phyloP scores from a whole-genome alignment of 495 filamentous ascomycete genomes.

The Penicillium coffeae region DNA sequence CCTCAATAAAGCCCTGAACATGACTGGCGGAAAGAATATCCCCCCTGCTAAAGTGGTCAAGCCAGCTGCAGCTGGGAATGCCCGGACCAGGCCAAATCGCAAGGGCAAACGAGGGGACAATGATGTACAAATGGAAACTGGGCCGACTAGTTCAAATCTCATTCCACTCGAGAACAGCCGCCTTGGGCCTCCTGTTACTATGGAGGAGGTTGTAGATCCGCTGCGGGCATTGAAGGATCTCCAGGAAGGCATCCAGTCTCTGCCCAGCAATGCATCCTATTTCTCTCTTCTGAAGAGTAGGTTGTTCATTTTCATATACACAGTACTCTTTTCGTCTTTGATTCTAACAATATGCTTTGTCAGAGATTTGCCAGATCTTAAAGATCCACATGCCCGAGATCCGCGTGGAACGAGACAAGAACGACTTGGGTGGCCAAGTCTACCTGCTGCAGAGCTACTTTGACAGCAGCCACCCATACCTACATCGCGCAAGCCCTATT shows the following conservation, averaged over 20 bases:
- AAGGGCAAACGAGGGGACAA: no score
- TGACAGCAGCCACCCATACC: slow-evolving; percentile 23
- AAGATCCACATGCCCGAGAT: slow-evolving; percentile 19
- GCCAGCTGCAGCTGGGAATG: no score
- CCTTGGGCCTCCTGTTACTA: slow-evolving; percentile 9
- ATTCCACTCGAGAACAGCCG: slow-evolving; percentile 21
- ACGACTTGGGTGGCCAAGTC: neutral
- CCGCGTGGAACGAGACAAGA: neutral
- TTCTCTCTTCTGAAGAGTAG: slow-evolving; percentile 8
- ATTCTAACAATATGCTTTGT: neutral
- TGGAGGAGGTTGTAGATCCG: slow-evolving; percentile 1
- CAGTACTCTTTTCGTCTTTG: neutral
- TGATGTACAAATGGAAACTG: no score
- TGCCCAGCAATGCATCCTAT: slow-evolving; percentile 3
- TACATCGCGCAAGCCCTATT: slow-evolving; percentile 31
- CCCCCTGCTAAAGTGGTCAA: no score
- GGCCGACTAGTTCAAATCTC: no score
- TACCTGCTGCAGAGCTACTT: slow-evolving; percentile 18
- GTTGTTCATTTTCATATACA: neutral
- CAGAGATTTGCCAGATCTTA: slow-evolving; percentile 26
- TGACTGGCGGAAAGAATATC: no score
- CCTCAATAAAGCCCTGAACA: no score
- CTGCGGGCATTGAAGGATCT: slow-evolving; percentile 8
- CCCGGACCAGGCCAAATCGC: no score
- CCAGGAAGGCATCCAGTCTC: neutral